Percentiles rank a stretch among this genome's conserved stretches.
Conservation (phyloP, 2,329 filamentous ascomycete species). For the Fusarium compactum region DNA sequence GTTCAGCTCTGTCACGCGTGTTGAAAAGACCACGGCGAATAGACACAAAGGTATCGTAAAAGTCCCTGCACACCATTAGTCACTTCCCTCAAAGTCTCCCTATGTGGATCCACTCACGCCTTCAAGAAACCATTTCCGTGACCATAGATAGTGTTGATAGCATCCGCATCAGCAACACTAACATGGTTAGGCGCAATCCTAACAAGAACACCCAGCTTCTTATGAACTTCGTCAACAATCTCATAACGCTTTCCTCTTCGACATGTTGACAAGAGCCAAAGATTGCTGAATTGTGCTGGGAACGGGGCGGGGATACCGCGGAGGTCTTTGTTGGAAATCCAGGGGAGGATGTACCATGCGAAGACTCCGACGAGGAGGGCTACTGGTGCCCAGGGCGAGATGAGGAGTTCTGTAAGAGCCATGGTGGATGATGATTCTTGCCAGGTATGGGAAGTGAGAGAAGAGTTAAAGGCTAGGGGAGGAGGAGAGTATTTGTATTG, state of each 20-base stretch:
- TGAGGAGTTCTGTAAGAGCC: conserved; percentile 35
- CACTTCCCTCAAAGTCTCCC: no score
- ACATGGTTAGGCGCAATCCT: conserved; percentile 88
- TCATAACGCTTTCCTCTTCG: conserved; percentile 74
- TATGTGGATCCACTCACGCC: conserved; percentile 58
- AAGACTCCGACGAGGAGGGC: conserved; percentile 22
- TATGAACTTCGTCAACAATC: conserved; percentile 76
- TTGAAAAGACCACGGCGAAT: conserved; percentile 91
- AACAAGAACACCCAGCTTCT: conserved; percentile 80
- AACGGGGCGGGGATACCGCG: conserved; percentile 72
- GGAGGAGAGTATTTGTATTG: conserved; percentile 7
- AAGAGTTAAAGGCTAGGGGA: no score
- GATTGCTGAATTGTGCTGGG: conserved; percentile 74
- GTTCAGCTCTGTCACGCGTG: conserved; percentile 83
- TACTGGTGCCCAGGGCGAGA: conserved; percentile 39
- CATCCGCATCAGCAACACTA: conserved; percentile 81
- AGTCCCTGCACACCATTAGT: conserved; percentile 67
- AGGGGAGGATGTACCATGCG: conserved; percentile 49
- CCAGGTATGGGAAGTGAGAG: background rate
- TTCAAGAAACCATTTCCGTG: conserved; percentile 83
- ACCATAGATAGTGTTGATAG: conserved; percentile 82
- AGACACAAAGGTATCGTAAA: conserved; percentile 92
- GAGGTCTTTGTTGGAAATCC: conserved; percentile 64
- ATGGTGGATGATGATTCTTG: background rate
- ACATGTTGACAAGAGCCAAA: conserved; percentile 79